Evolutionary conservation across 1,284 basidiomycete genomes (phyloP), one percentile per base, ranked within the genome.

Genomic region (Fistulinella cinereoalba): DNA sequence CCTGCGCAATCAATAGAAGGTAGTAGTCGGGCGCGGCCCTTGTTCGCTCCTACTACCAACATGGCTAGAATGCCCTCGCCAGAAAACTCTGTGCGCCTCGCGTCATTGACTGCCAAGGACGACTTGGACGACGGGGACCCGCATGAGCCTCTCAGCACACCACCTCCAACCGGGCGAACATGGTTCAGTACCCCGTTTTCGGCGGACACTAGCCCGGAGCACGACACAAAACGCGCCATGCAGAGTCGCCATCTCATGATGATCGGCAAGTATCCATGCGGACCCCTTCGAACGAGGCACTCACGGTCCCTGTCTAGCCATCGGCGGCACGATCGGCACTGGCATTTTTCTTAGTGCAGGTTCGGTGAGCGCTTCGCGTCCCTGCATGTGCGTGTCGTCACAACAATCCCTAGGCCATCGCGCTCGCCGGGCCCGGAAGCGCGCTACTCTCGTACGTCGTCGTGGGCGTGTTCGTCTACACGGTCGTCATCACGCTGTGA

Each of bases 401-500:
- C n/a, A 5, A 15, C 13, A 15, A n/a, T 29, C 12, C 18, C 16
- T n/a, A 73, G 70, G 70, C 71, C 3, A 57, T 73, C 13, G 64
- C 72, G 6, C 49, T 66, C 4, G 75, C 76, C 11, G 77, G 78
- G 19, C 75, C 77, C 7, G 77, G 68, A 11, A 76, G 76, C 44
- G 69, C 76, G 6, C 55, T 79, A 13, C 49, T 79, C 0, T 75
- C 76, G 2, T 80, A 80, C 52, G 60, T 69, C 13, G 65, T 77
- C 29, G 74, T 77, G 21, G 75, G 75, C 4, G 6, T 77, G 4
- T 80, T 79, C 57, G 77, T 79, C 24, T 79, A 76, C 55, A 59
- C 69, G n/a, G 75, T 79, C 15, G 76, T 78, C 37, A 76, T 79
- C 12, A 61, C 74, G 16, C 53, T 79, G 74, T 75, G 45, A 55